A percentile compares a stretch with the other conserved stretches of the same genome.
Conservation (phyloP, 495 filamentous ascomycete species). For the Lasiosphaeriaceae sp. region DNA sequence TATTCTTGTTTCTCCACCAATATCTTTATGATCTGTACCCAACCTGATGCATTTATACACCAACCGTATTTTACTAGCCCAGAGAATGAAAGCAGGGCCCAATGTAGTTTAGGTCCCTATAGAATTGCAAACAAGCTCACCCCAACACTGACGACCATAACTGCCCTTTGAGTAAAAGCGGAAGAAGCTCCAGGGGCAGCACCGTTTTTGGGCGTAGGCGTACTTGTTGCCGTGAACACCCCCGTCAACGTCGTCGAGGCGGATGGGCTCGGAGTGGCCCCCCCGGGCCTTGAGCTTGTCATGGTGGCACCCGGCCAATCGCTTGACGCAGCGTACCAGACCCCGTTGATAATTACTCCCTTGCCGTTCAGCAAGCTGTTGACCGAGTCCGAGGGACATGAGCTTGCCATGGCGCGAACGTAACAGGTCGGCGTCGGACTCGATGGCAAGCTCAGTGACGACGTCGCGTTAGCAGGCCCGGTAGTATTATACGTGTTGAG, state of each 20-base stretch:
- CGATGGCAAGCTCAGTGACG: constrained; percentile 38
- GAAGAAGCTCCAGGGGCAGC: background rate
- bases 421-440: constrained; percentile 52
- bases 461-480: constrained; percentile 47
- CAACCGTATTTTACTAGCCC: too few relatives aligned
- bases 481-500: constrained; percentile 49
- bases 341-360: constrained; percentile 46
- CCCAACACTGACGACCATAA: too few relatives aligned
- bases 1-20: too few relatives aligned
- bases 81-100: too few relatives aligned
- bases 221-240: constrained; percentile 17
- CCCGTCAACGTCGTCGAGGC: constrained; percentile 24
- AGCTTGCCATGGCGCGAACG: constrained; percentile 44
- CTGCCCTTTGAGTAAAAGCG: too few relatives aligned
- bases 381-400: constrained; percentile 49
- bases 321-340: constrained; percentile 46
- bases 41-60: too few relatives aligned
- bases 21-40: too few relatives aligned
- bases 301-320: constrained; percentile 36
- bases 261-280: constrained; percentile 26
- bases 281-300: constrained; percentile 7
- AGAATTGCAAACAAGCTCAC: too few relatives aligned
- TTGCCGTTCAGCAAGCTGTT: constrained; percentile 39
- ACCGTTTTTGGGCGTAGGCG: constrained; percentile 16
- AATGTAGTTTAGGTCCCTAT: too few relatives aligned